Percentiles rank a stretch among this genome's conserved stretches.
These are phyloP conservation scores for Rubia yunnanensis DNA, from an alignment of 257 asterid species.

Conservation along the genomic window DNA sequence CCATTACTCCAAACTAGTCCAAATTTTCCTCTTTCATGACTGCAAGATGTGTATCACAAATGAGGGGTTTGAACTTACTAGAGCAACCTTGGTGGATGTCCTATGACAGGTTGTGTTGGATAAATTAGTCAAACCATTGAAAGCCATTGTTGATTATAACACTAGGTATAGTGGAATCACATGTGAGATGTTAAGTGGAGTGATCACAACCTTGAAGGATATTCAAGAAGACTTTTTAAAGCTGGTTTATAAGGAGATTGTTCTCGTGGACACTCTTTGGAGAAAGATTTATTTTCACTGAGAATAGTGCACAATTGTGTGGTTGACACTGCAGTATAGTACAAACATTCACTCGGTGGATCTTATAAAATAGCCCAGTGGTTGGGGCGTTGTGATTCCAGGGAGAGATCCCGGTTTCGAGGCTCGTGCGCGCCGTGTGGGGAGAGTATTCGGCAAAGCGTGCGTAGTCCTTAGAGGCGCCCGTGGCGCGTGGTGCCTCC, in stretches of 20 bases:
- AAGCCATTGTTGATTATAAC: conserved; percentile 82
- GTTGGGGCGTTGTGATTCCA: too few species aligned
- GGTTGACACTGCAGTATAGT: conserved; percentile 79
- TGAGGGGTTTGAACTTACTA: conserved; percentile 87
- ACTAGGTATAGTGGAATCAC: conserved; percentile 99
- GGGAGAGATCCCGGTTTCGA: too few species aligned
- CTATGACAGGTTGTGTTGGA: conserved; percentile 83
- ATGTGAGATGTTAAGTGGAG: conserved; percentile 57
- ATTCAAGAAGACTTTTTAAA: conserved; percentile 72
- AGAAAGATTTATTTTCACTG: conserved; percentile 81
- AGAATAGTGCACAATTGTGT: conserved; percentile 72
- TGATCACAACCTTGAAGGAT: conserved; percentile 77
- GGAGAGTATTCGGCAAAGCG: too few species aligned
- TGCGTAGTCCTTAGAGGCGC: too few species aligned
- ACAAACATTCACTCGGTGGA: conserved; percentile 71
- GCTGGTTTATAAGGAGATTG: conserved; percentile 71
- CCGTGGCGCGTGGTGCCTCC: too few species aligned
- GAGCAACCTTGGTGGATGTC: conserved; percentile 72
- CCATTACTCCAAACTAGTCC: too few species aligned
- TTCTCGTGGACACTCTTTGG: conserved; percentile 93
- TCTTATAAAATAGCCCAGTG: too few species aligned
- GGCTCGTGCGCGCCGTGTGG: too few species aligned
- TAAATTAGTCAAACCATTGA: conserved; percentile 84
- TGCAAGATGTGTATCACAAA: conserved; percentile 90
- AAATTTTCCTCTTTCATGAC: too few species aligned